Conservation (phyloP, 352 stramenopile species). For the Globisporangium parvum region DNA sequence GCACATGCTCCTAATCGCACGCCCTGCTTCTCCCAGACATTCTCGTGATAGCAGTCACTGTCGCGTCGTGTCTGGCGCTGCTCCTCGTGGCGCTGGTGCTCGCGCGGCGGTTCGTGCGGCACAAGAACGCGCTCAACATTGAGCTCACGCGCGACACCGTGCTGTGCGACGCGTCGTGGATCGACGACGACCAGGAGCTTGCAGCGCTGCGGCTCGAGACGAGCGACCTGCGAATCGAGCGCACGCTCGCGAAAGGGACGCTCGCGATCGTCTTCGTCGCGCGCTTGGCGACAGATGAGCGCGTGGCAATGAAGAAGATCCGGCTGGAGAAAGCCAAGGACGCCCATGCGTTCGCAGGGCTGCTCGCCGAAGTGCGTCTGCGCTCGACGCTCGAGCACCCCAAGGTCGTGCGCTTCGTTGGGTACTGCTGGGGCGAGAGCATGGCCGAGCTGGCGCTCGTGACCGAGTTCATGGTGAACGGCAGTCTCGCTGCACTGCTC, state of each 20-base stretch:
- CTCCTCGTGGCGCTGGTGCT: slow-evolving; percentile 6
- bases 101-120: slow-evolving; percentile 11
- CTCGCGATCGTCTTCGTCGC: slow-evolving; percentile 13
- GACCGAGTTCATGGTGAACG: slow-evolving; percentile 19
- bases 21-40: not conserved
- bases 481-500: slow-evolving; percentile 13
- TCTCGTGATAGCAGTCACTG: slow-evolving; percentile 3
- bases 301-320: slow-evolving; percentile 17
- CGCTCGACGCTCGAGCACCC: slow-evolving; percentile 17
- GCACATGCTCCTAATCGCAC: too few relatives aligned
- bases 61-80: slow-evolving; percentile 1
- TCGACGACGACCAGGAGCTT: slow-evolving; percentile 15
- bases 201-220: slow-evolving; percentile 14
- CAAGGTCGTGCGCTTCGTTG: slow-evolving; percentile 19
- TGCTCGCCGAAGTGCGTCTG: slow-evolving; percentile 17
- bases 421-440: slow-evolving; percentile 18
- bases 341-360: slow-evolving; percentile 10
- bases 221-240: slow-evolving; percentile 10
- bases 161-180: slow-evolving; percentile 14
- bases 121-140: slow-evolving; percentile 16
- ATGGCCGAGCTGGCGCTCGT: slow-evolving; percentile 19
- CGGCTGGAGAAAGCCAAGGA: slow-evolving; percentile 20
- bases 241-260: slow-evolving; percentile 7
- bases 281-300: slow-evolving; percentile 5
- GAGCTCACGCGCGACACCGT: slow-evolving; percentile 17